Conservation (phyloP, 306 rosid genomes). For the Casuarina glauca region DNA sequence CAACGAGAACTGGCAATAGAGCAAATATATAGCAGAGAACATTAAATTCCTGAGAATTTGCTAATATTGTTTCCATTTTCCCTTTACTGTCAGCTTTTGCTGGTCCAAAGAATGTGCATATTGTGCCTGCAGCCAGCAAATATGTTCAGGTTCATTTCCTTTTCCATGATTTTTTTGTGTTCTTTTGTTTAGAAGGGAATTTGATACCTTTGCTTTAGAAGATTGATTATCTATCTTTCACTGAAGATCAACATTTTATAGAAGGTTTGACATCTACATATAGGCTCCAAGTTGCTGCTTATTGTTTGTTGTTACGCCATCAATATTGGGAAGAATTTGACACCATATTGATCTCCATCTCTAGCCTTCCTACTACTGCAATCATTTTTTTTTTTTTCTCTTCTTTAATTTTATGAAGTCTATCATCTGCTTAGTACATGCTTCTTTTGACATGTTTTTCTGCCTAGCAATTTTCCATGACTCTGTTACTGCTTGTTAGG, state of each 20-base stretch:
- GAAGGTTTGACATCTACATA: not conserved
- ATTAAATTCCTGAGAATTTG: conserved; percentile 39
- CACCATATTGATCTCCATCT: not conserved
- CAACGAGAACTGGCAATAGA: conserved; percentile 21
- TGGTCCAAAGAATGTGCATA: conserved; percentile 61
- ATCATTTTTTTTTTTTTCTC: not conserved
- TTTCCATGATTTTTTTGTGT: not conserved
- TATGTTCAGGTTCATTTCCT: conserved; percentile 74
- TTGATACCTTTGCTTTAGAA: not conserved
- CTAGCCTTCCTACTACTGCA: not conserved
- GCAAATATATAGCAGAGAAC: conserved; percentile 22
- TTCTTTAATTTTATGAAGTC: not conserved
- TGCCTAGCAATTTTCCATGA: not conserved
- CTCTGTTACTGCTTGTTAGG: not conserved
- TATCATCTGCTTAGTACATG: not conserved
- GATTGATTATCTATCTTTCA: not conserved
- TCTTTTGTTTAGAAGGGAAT: not conserved
- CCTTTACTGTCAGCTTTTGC: conserved; percentile 64
- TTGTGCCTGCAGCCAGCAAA: conserved; percentile 80
- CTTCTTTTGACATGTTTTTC: not conserved
- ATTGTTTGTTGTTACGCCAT: not conserved
- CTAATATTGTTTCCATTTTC: conserved; percentile 4
- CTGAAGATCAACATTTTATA: not conserved
- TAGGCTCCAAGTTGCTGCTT: not conserved
- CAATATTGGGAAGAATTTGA: not conserved